These are phyloP conservation scores for Aureobasidium sp. DNA, from an alignment of 2,329 filamentous ascomycete species.

Conservation along the genomic window DNA sequence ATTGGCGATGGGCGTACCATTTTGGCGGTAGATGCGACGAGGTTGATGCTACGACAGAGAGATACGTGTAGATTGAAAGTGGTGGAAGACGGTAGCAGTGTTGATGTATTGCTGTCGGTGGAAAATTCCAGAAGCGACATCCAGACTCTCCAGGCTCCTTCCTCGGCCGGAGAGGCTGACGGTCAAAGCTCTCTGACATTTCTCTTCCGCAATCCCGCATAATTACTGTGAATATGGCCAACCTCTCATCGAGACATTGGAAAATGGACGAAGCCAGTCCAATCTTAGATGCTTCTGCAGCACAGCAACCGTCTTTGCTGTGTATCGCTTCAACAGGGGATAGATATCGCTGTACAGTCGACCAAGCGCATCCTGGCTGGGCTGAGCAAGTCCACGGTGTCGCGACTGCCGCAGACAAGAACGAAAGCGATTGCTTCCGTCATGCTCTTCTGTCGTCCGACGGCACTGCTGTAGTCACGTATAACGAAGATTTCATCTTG, in stretches of 20 bases:
- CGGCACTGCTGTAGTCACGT: slow-evolving; percentile 51
- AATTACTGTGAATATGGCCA: no score
- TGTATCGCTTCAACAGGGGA: slow-evolving; percentile 25
- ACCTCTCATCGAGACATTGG: not conserved
- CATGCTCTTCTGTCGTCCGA: slow-evolving; percentile 45
- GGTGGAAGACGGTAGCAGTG: not conserved
- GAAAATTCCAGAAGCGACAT: slow-evolving; percentile 9
- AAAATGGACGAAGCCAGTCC: not conserved
- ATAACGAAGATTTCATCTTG: slow-evolving; percentile 45
- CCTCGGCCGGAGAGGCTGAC: not conserved
- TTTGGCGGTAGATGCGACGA: slow-evolving; percentile 18
- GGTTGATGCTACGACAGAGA: slow-evolving; percentile 8
- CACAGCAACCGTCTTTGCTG: not conserved
- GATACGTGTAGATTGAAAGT: not conserved
- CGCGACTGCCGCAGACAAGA: slow-evolving; percentile 1
- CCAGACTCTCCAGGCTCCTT: not conserved
- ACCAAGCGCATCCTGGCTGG: slow-evolving; percentile 8
- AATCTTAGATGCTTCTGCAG: not conserved
- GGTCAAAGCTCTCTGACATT: slow-evolving; percentile 8
- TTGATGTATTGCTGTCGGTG: slow-evolving; percentile 9
- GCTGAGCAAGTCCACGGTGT: not conserved
- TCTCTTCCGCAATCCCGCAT: not conserved
- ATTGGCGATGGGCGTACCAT: slow-evolving; percentile 22
- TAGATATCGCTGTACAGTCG: slow-evolving; percentile 18
- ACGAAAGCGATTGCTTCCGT: slow-evolving; percentile 37